Evolutionary conservation across 1,139 yeast species (phyloP).

Genomic region (Hemisphaericaspora subhashii): DNA sequence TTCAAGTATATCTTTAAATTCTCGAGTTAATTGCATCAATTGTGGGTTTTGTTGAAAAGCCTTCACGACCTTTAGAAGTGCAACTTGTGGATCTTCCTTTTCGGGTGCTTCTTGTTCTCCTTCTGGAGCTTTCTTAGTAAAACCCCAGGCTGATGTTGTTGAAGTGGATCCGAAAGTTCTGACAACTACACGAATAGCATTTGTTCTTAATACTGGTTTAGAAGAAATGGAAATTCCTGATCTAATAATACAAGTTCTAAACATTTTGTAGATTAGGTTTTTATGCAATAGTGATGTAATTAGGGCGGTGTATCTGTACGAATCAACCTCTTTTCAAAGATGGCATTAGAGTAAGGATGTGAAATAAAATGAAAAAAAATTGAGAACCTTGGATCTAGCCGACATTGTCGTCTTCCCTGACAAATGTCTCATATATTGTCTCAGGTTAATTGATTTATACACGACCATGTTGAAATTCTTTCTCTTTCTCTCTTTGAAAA

Average conservation of each 20-base stretch:
- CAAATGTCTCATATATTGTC: too few species aligned
- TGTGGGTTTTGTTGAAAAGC: conserved; percentile 30
- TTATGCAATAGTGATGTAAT: too few species aligned
- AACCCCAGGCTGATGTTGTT: neutral
- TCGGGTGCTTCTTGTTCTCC: neutral
- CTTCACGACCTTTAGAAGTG: conserved; percentile 20
- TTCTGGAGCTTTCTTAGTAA: neutral
- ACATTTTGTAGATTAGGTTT: neutral
- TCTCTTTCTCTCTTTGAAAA: too few species aligned
- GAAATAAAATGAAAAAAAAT: too few species aligned
- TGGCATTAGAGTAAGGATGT: too few species aligned
- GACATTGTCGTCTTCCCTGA: too few species aligned
- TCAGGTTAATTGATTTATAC: too few species aligned
- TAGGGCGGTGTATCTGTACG: neutral
- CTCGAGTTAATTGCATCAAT: conserved; percentile 26
- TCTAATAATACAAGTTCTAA: neutral
- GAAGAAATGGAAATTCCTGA: neutral
- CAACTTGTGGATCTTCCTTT: conserved; percentile 5
- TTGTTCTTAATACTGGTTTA: neutral
- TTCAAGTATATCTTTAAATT: conserved; percentile 33
- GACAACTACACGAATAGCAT: neutral
- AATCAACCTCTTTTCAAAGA: neutral
- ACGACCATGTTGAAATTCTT: too few species aligned
- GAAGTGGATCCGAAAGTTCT: neutral
- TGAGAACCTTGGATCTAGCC: too few species aligned